Base-by-base conservation (phyloP, 768 basidiomycete species). In the Suillus subluteus region DNA sequence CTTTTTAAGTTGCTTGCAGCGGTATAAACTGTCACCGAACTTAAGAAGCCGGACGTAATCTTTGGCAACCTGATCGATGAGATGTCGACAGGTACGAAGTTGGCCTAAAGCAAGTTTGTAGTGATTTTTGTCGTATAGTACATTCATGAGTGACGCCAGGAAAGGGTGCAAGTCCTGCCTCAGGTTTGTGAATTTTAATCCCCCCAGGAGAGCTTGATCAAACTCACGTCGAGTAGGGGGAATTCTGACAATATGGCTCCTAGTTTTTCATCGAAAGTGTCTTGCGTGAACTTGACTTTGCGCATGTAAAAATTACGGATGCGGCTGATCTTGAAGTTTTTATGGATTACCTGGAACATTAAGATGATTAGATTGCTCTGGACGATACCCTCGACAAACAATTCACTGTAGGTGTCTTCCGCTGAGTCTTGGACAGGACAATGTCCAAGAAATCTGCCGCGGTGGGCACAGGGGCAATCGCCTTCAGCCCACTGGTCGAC, bases 261-360 rank as follows among this genome's bases (percentile, higher is more conserved):
- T 38, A 99, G 86, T 76, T 98, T 96, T 80, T 98, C 96, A 67
- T 98, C 96, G 71, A 99, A 98, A 18, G 92, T 85, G 75, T 98
- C 96, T 78, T 98, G 96, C 3, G 96, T 96, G 78, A 98, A 99
- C 80, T 97, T 99, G 81, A 99, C 97, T 80, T 99, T 99, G 78
- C 97, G 90, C 97, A 99, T 98, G 80, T 99, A 98, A 75, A 95
- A 95, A 73, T 95, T 95, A 68, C 97, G 88, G 81, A 99, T 99
- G 71, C 97, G 91, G 71, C 95, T 96, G 79, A 99, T 99, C 84
- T 99, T 98, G 85, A 98, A 98, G 84, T 98, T 98, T 85, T 98
- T 98, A 81, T 98, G 98, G 76, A 99, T 98, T 71, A 96, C 95
- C 94, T 95, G 69, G 46, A 16, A 13, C 23, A 48, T 32, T 68